phyloP scores from a whole-genome alignment of 176 grass and related monocot species.

The Aegilops sharonensis region DNA sequence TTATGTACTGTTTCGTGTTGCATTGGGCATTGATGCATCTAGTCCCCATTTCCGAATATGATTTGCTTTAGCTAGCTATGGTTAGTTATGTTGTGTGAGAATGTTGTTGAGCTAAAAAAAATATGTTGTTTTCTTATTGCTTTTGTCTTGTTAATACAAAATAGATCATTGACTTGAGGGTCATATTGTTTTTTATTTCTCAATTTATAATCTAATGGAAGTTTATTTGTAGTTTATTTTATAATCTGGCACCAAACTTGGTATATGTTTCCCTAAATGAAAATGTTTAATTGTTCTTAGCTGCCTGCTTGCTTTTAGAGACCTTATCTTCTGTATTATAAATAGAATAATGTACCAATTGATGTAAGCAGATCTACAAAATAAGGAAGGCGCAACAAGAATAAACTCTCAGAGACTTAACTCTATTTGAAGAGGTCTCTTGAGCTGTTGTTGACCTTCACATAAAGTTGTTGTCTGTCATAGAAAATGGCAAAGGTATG shows the following conservation, averaged over 20 bases:
- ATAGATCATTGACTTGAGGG: neutral
- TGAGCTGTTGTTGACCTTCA: slow-evolving; percentile 53
- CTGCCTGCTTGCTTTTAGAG: neutral
- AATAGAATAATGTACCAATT: slow-evolving; percentile 5
- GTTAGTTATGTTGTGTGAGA: neutral
- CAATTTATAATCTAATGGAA: neutral
- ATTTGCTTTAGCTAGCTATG: neutral
- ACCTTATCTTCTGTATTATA: slow-evolving; percentile 14
- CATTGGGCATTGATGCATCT: neutral
- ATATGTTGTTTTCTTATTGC: neutral
- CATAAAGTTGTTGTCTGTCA: slow-evolving; percentile 59
- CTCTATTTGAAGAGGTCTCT: slow-evolving; percentile 21
- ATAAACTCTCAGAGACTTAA: slow-evolving; percentile 62
- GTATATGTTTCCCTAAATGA: neutral
- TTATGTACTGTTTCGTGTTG: neutral
- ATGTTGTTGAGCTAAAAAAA: neutral
- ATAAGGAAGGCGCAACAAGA: slow-evolving; percentile 37
- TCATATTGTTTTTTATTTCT: neutral
- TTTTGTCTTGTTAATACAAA: neutral
- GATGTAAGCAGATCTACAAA: slow-evolving; percentile 47
- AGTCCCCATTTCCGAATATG: neutral
- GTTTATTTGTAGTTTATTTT: neutral
- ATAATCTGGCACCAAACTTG: neutral
- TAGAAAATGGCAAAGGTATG: slow-evolving; percentile 48
- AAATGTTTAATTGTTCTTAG: neutral